Conservation (phyloP, 306 rosid genomes). For the Cicer judaicum region DNA sequence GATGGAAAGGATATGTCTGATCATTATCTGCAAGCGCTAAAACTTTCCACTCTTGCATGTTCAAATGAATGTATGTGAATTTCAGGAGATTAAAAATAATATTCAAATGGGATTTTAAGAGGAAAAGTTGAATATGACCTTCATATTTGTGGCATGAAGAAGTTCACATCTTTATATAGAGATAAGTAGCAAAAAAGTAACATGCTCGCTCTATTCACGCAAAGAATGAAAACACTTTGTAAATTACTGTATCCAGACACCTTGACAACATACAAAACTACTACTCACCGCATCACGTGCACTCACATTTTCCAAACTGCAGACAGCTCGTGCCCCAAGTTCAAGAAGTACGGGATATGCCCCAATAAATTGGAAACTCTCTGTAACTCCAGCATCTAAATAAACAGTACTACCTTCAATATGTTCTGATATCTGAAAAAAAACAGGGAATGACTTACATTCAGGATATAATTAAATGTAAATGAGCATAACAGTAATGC, state of each 20-base stretch:
- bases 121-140: not conserved
- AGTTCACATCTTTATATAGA: not conserved
- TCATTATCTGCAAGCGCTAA: not conserved
- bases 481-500: slow-evolving; percentile 11
- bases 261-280: slow-evolving; percentile 28
- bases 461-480: not conserved
- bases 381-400: slow-evolving; percentile 82
- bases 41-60: not conserved
- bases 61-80: not conserved
- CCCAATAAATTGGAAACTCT: slow-evolving; percentile 81
- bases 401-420: slow-evolving; percentile 75
- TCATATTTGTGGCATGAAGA: not conserved
- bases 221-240: slow-evolving; percentile 6
- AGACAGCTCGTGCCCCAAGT: slow-evolving; percentile 73
- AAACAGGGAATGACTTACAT: not conserved
- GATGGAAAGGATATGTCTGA: slow-evolving; percentile 8
- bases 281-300: slow-evolving; percentile 65
- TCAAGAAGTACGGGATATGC: slow-evolving; percentile 74
- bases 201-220: not conserved
- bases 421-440: slow-evolving; percentile 73
- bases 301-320: slow-evolving; percentile 68
- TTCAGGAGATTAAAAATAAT: not conserved
- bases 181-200: not conserved
- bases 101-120: not conserved
- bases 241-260: slow-evolving; percentile 22